Evolutionary conservation across 352 stramenopile genomes (phyloP).

Genomic region (Halophytophthora polymorphica): DNA sequence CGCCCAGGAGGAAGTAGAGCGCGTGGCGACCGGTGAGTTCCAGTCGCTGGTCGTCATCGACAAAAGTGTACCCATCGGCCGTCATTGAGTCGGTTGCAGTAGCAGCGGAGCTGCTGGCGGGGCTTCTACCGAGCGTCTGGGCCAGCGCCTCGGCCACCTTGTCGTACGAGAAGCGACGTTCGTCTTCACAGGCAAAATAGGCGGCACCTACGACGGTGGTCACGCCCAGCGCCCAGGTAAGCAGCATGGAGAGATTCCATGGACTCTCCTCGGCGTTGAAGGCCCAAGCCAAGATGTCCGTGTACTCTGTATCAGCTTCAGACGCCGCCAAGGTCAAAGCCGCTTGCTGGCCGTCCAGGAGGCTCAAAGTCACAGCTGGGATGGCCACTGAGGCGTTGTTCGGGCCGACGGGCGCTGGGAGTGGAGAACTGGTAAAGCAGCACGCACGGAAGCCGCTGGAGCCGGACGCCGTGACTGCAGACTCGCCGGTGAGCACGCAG

Average conservation of each 20-base stretch:
- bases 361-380: conserved; percentile 37
- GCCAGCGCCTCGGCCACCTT: conserved; percentile 32
- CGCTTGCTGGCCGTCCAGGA: conserved; percentile 20
- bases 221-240: conserved; percentile 61
- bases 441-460: conserved; percentile 35
- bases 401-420: conserved; percentile 32
- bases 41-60: conserved; percentile 32
- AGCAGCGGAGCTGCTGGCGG: conserved; percentile 16
- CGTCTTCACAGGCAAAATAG: conserved; percentile 48
- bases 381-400: conserved; percentile 11
- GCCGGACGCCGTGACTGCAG: not conserved
- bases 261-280: conserved; percentile 44
- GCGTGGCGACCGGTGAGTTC: conserved; percentile 54
- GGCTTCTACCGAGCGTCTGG: conserved; percentile 7
- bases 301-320: not conserved
- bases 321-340: too few species aligned
- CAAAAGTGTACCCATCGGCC: conserved; percentile 24
- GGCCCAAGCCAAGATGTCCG: conserved; percentile 19
- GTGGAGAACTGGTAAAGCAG: conserved; percentile 44
- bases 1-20: conserved; percentile 51
- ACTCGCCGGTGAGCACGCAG: conserved; percentile 34
- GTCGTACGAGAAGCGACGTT: conserved; percentile 50
- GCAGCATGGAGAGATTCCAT: conserved; percentile 65
- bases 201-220: conserved; percentile 38
- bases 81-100: conserved; percentile 12